phyloP scores from a whole-genome alignment of 2,329 filamentous ascomycete species.

The Davidsoniella virescens region DNA sequence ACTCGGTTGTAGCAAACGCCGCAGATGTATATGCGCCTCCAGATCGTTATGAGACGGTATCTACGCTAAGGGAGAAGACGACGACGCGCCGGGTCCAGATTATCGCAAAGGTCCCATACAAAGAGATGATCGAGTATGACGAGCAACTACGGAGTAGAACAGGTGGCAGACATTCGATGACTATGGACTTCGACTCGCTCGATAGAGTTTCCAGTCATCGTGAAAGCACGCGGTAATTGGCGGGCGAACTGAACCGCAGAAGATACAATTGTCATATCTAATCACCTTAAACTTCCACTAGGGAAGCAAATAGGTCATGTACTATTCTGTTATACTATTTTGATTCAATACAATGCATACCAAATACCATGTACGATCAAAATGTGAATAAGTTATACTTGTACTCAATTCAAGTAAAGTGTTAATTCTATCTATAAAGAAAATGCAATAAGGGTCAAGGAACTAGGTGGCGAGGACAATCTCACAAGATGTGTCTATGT shows the following conservation, averaged over 20 bases:
- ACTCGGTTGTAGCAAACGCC: slow-evolving; percentile 14
- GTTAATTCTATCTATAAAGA: background rate
- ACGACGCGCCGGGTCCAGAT: slow-evolving; percentile 44
- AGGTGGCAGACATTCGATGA: slow-evolving; percentile 53
- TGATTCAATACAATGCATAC: too few relatives aligned
- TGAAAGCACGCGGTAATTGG: slow-evolving; percentile 22
- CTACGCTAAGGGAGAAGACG: slow-evolving; percentile 37
- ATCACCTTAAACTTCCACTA: too few relatives aligned
- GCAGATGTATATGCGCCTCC: slow-evolving; percentile 83
- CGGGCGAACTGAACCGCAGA: background rate
- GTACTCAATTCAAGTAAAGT: background rate
- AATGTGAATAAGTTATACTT: background rate
- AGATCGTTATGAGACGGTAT: slow-evolving; percentile 56
- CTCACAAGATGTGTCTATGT: background rate
- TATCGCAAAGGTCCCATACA: slow-evolving; percentile 74
- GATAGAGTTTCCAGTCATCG: slow-evolving; percentile 37
- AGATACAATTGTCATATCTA: too few relatives aligned
- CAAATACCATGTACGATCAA: background rate
- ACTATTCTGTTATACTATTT: too few relatives aligned
- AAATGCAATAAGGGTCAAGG: too few relatives aligned
- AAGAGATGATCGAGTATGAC: slow-evolving; percentile 93
- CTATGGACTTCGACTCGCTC: slow-evolving; percentile 42
- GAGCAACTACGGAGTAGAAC: slow-evolving; percentile 80
- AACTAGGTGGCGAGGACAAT: background rate
- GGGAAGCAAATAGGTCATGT: too few relatives aligned